Base-by-base conservation (phyloP, 345 rosid genomes). In the Sonneratia caseolaris region DNA sequence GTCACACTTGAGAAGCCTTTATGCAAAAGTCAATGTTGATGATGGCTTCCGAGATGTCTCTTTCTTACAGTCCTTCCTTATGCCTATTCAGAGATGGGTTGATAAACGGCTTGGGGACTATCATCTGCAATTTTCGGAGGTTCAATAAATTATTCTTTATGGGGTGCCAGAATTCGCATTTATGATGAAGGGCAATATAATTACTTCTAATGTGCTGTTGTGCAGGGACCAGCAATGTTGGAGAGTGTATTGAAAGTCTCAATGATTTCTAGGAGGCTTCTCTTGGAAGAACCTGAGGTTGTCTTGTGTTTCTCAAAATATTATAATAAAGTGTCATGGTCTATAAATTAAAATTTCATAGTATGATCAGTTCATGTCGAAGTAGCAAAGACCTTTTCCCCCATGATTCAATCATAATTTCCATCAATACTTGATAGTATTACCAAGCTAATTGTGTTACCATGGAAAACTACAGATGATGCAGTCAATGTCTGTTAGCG, bases 91-190 rank as follows among this genome's bases (percentile, higher is more conserved):
- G 81, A 88, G 82, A 80, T 95, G 99, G 99, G 92, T 82, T 27
- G 94, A 90, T 80, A 92, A 87, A 79, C 91, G 78, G 83, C 87
- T 95, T 53, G 89, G 86, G 69, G 98, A 92, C 84, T 95, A 90
- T 76, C 98, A 95, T 84, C 81, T 81, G 79, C 86, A 90, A 88
- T 95, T 95, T 78, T 61, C 88, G 70, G 97, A 92, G 98, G 99
- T 92, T 75, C 80, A 85, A 64, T 76, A 61, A 69, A 68, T 57
- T 21, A 22, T 70, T 75, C 32, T 47, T 37, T 59, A 21, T 32
- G 5, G 5, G 64, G 5, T 62, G 66, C 38, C 19, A 27, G 38
- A 62, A 11, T 32, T 62, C 19, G 12, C 66, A 27, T 62, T 62
- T 62, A 11, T 62, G 5, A 10, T 12, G 9, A 62, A 24, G 32